These are phyloP conservation scores for Aspergillus haitiensis DNA, from an alignment of 495 filamentous ascomycete genomes.

Conservation along the genomic window DNA sequence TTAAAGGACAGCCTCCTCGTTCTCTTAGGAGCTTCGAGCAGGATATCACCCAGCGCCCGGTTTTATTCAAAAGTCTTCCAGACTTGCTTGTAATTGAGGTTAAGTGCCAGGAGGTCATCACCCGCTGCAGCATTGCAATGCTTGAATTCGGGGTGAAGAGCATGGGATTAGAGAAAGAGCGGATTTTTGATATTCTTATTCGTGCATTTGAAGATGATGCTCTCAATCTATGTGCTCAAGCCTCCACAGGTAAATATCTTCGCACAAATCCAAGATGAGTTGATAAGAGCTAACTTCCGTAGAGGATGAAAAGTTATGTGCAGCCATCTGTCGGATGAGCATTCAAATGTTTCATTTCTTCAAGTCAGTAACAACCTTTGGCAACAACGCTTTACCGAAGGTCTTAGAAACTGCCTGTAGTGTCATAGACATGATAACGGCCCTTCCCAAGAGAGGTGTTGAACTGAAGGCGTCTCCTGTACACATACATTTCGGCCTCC, in stretches of 20 bases:
- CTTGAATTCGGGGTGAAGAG: conserved; percentile 40
- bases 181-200: conserved; percentile 37
- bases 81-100: conserved; percentile 36
- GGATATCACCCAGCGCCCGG: conserved; percentile 36
- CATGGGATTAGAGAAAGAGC: conserved; percentile 42
- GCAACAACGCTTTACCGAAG: conserved; percentile 33
- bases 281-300: background rate
- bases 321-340: conserved; percentile 34
- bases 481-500: conserved; percentile 33
- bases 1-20: conserved; percentile 42
- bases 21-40: conserved; percentile 36
- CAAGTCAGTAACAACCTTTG: conserved; percentile 33
- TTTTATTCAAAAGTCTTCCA: conserved; percentile 34
- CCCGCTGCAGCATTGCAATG: conserved; percentile 36
- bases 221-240: conserved; percentile 35
- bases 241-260: conserved; percentile 29
- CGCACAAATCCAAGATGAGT: background rate
- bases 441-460: conserved; percentile 24
- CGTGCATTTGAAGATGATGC: conserved; percentile 38
- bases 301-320: conserved; percentile 39
- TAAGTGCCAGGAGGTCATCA: conserved; percentile 38
- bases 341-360: conserved; percentile 47
- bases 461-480: conserved; percentile 32
- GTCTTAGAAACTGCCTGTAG: conserved; percentile 38
- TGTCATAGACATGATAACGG: conserved; percentile 36